Percentiles rank a stretch among this genome's conserved stretches.
Evolutionary conservation across 257 asterid species (phyloP).

Genomic region (Solanum peruvianum): DNA sequence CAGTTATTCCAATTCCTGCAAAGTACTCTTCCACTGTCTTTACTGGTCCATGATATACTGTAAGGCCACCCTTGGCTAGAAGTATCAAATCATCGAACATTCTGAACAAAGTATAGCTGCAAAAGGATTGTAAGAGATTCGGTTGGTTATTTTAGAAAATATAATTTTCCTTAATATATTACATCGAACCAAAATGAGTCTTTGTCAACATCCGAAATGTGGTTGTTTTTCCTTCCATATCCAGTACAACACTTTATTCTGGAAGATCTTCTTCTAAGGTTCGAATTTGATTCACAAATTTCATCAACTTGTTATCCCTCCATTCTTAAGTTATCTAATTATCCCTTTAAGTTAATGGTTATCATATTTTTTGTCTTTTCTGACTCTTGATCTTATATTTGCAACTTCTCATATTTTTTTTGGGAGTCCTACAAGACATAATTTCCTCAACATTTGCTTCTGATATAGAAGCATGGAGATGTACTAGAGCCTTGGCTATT

Average conservation of each 20-base stretch:
- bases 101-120: constrained; percentile 91
- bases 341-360: too few species aligned
- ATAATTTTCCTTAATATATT: background rate
- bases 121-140: background rate
- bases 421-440: too few species aligned
- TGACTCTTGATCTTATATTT: too few species aligned
- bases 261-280: background rate
- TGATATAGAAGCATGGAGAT: too few species aligned
- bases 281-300: background rate
- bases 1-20: constrained; percentile 65
- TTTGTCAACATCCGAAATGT: background rate
- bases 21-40: constrained; percentile 96
- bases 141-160: background rate
- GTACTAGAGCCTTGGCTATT: too few species aligned
- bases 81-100: constrained; percentile 97
- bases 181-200: background rate
- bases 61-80: constrained; percentile 95
- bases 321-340: background rate
- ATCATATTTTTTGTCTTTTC: too few species aligned
- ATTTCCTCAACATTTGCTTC: too few species aligned
- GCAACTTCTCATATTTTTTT: too few species aligned
- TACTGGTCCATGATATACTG: constrained; percentile 92
- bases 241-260: background rate
- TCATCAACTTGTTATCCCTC: background rate
- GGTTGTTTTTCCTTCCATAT: background rate